Base-by-base conservation (phyloP, 1,139 yeast species). In the Spencermartinsiella ligniputridi region DNA sequence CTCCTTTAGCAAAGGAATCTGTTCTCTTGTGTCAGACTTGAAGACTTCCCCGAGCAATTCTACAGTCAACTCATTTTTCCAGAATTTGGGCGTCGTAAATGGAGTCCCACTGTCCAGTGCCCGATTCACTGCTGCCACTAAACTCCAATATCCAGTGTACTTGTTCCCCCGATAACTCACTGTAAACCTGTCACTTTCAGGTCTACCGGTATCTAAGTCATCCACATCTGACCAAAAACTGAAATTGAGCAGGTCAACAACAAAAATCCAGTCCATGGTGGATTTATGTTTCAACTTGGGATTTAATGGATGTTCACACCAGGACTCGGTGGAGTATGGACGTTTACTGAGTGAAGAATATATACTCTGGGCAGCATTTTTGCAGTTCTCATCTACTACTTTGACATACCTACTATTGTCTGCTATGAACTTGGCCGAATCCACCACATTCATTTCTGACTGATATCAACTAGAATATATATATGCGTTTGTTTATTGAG, bases 61-160 rank as follows among this genome's bases (percentile, higher is more conserved):
- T 2, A 44, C 45, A 0, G 58, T 52, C 40, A 67, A 66, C 1
- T 46, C 46, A 3, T 58, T 45, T 1, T 40, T 38, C 73, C 74
- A 70, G 39, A 52, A 65, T 9, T 40, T 22, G 2, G 72, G 71
- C 2, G 54, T 50, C 1, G 72, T 69, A 22, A 70, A 61, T 2
- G 69, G 66, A 12, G 69, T 56, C 1, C 64, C 66, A n/a, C 58
- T 58, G 16, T 63, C 68, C 20, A 70, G 49, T 0, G 74, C 74
- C 17, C 68, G 52, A 51, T 70, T 67, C 21, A 70, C 57, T 5
- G 71, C 71, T 0, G 74, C 74, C 9, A 60, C 66, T 29, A 70
- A 52, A 43, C 73, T 67, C 74, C 74, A 70, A 52, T 70, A 70
- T 6, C 74, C 74, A 0, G 75, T 70, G 52, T 68, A 70, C 17